Conservation (phyloP, 768 basidiomycete genomes). For the Termitomyces sp. region DNA sequence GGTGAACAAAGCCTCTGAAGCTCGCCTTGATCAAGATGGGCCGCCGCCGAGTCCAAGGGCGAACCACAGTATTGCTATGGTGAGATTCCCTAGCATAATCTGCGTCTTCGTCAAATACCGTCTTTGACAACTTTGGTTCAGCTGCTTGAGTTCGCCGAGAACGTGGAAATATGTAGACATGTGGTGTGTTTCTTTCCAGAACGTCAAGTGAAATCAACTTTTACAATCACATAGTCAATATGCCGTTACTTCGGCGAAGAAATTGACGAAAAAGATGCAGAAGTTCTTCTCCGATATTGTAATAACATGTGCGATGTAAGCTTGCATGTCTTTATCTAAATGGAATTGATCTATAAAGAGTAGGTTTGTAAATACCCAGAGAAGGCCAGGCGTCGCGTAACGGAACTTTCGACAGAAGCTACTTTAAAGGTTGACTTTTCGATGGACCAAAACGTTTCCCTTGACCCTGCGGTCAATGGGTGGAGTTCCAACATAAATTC, state of each 20-base stretch:
- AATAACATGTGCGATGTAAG: slow-evolving; percentile 78
- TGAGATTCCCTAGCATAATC: slow-evolving; percentile 22
- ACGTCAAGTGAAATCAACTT: background rate
- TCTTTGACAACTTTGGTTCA: slow-evolving; percentile 11
- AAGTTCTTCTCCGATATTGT: slow-evolving; percentile 48
- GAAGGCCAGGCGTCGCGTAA: slow-evolving; percentile 46
- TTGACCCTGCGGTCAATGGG: background rate
- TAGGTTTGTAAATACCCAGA: slow-evolving; percentile 79
- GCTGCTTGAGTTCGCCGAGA: slow-evolving; percentile 52
- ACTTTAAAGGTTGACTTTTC: slow-evolving; percentile 15
- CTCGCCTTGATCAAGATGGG: slow-evolving; percentile 42
- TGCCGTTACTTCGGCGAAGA: slow-evolving; percentile 79
- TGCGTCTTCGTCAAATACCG: background rate
- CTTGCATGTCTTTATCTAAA: background rate
- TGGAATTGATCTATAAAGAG: background rate
- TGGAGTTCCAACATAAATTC: background rate
- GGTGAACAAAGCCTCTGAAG: slow-evolving; percentile 40
- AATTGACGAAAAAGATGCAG: slow-evolving; percentile 43
- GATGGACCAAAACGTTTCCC: slow-evolving; percentile 8
- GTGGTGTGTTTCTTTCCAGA: slow-evolving; percentile 39
- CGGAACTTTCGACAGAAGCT: slow-evolving; percentile 40
- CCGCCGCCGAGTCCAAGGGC: slow-evolving; percentile 67
- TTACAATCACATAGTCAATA: slow-evolving; percentile 42
- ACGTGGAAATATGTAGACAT: slow-evolving; percentile 57
- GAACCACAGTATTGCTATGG: slow-evolving; percentile 55